Percentiles rank a stretch among this genome's conserved stretches.
Evolutionary conservation across 805 yeast genomes (phyloP).

Genomic region (Yarrowia hollandica): DNA sequence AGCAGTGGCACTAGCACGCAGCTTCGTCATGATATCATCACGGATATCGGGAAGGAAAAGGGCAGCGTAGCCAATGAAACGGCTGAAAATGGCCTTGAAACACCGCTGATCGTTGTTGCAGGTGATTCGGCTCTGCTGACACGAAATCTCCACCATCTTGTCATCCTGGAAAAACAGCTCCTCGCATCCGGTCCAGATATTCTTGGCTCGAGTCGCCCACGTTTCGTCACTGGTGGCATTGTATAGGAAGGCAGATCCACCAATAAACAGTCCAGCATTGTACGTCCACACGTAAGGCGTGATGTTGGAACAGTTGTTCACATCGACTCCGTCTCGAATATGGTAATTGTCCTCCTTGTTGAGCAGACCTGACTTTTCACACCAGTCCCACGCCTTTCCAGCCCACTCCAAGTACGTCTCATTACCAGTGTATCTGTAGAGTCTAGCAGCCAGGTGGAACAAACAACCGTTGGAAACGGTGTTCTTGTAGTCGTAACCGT

Average conservation of each 20-base stretch:
- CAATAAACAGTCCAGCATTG: constrained; percentile 66
- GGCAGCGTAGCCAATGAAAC: constrained; percentile 65
- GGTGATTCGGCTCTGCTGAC: constrained; percentile 51
- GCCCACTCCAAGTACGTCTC: constrained; percentile 73
- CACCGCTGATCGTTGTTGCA: constrained; percentile 77
- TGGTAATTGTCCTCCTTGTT: constrained; percentile 40
- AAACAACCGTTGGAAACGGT: constrained; percentile 81
- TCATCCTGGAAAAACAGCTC: constrained; percentile 51
- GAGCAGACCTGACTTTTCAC: constrained; percentile 51
- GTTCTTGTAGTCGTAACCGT: constrained; percentile 85
- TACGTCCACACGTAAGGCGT: constrained; percentile 69
- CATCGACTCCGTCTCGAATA: constrained; percentile 72
- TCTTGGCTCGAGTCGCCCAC: constrained; percentile 59
- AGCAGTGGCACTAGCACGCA: constrained; percentile 58
- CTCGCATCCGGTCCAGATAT: constrained; percentile 49
- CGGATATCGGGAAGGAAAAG: constrained; percentile 57
- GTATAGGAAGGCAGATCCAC: constrained; percentile 69
- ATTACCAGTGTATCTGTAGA: constrained; percentile 76
- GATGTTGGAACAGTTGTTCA: constrained; percentile 52
- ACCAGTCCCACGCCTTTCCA: constrained; percentile 72
- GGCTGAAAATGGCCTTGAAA: constrained; percentile 67
- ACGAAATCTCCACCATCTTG: constrained; percentile 69
- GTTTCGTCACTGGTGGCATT: constrained; percentile 58
- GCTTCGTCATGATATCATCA: constrained; percentile 48
- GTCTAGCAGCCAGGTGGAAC: constrained; percentile 77